Evolutionary conservation across 164 flowering plant species (phyloP).

Genomic region (Hamamelis virginiana): DNA sequence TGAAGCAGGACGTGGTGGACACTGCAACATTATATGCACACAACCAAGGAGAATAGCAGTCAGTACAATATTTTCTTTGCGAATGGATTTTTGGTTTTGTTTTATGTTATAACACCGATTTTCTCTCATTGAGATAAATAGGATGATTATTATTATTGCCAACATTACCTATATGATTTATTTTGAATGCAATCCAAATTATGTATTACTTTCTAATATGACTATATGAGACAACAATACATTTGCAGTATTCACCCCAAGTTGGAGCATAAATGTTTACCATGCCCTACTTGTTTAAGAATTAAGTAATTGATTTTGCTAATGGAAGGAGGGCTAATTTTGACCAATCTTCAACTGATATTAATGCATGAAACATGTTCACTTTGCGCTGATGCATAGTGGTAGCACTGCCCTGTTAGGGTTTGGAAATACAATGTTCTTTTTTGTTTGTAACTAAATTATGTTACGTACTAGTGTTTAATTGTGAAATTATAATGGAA

Average conservation of each 20-base stretch:
- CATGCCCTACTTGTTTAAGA: background rate
- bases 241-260: background rate
- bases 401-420: background rate
- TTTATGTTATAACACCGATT: background rate
- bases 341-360: background rate
- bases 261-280: background rate
- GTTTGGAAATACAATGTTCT: background rate
- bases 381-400: background rate
- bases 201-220: no score
- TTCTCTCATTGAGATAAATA: background rate
- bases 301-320: no score
- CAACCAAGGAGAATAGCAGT: slow-evolving; percentile 99
- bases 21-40: slow-evolving; percentile 87
- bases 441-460: background rate
- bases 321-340: background rate
- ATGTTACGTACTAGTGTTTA: background rate
- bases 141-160: background rate
- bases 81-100: background rate
- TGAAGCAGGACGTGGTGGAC: slow-evolving; percentile 71
- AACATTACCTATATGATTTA: background rate
- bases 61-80: slow-evolving; percentile 9
- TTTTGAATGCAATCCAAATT: background rate
- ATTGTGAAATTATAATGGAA: background rate
- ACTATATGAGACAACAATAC: no score
- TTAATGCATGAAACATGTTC: background rate